Percentiles rank a stretch among this genome's conserved stretches.
phyloP scores from a whole-genome alignment of 257 asterid genomes.

The Galeopsis tetrahit region DNA sequence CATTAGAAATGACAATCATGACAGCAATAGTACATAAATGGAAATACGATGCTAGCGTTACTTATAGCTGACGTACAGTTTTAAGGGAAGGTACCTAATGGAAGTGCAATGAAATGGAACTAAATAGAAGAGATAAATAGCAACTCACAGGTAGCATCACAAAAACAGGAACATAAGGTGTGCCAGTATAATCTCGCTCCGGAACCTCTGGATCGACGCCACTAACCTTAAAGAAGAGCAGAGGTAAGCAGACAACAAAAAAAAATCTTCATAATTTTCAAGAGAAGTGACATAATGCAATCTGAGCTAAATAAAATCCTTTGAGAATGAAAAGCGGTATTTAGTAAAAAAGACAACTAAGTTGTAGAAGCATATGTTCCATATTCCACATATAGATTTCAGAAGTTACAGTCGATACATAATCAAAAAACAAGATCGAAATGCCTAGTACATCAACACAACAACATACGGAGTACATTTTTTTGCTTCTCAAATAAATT shows the following conservation, averaged over 20 bases:
- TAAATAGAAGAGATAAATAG: conserved; percentile 4
- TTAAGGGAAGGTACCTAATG: not conserved
- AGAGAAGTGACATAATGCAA: not conserved
- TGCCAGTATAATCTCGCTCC: conserved; percentile 66
- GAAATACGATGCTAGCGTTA: not conserved
- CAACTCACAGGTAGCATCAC: conserved; percentile 85
- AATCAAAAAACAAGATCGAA: not conserved
- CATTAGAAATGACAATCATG: conserved; percentile 13
- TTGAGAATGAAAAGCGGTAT: conserved; percentile 8
- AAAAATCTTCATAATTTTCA: conserved; percentile 1
- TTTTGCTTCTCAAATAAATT: not conserved
- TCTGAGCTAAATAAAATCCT: not conserved
- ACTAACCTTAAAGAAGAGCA: conserved; percentile 32
- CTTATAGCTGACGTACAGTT: not conserved
- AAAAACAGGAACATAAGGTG: conserved; percentile 68
- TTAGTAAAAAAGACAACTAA: not conserved
- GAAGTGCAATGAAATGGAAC: not conserved
- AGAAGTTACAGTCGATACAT: not conserved
- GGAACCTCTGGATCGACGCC: conserved; percentile 35
- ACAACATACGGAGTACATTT: not conserved
- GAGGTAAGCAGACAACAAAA: conserved; percentile 4
- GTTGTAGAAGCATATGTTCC: conserved; percentile 12
- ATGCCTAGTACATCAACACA: conserved; percentile 7
- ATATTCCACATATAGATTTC: conserved; percentile 13
- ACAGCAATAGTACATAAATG: not conserved